Percentiles rank a stretch among this genome's conserved stretches.
Conservation (phyloP, 139 green algal species). For the Ostreobium quekettii region DNA sequence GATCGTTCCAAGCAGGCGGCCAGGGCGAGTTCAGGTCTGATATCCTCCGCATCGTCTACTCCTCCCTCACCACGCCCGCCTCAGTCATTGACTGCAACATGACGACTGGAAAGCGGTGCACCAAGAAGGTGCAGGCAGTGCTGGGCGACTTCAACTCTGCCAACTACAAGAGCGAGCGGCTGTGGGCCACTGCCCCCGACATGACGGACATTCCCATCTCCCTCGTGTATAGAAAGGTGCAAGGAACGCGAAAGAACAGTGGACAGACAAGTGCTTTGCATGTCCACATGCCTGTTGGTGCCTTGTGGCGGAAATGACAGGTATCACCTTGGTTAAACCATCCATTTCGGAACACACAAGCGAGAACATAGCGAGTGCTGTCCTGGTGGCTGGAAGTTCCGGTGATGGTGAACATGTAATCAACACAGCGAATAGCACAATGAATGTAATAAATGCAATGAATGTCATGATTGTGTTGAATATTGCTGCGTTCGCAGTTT, state of each 20-base stretch:
- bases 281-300: no score
- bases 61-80: constrained; percentile 63
- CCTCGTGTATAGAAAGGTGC: constrained; percentile 11
- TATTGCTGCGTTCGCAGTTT: no score
- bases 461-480: no score
- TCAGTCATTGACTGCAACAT: constrained; percentile 75
- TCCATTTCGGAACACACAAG: no score
- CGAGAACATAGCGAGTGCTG: no score
- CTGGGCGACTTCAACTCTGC: constrained; percentile 65
- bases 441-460: no score
- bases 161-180: constrained; percentile 62
- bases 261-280: background rate
- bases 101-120: constrained; percentile 38
- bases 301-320: no score
- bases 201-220: constrained; percentile 29
- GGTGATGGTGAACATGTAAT: no score
- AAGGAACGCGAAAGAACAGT: constrained; percentile 5
- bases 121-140: constrained; percentile 74
- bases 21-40: constrained; percentile 66
- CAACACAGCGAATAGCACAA: no score
- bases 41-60: constrained; percentile 71
- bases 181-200: constrained; percentile 67
- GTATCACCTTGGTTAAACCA: no score
- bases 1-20: constrained; percentile 23
- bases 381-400: no score